Evolutionary conservation across 106 monocot species (phyloP).

Genomic region (Platanthera guangdongensis): DNA sequence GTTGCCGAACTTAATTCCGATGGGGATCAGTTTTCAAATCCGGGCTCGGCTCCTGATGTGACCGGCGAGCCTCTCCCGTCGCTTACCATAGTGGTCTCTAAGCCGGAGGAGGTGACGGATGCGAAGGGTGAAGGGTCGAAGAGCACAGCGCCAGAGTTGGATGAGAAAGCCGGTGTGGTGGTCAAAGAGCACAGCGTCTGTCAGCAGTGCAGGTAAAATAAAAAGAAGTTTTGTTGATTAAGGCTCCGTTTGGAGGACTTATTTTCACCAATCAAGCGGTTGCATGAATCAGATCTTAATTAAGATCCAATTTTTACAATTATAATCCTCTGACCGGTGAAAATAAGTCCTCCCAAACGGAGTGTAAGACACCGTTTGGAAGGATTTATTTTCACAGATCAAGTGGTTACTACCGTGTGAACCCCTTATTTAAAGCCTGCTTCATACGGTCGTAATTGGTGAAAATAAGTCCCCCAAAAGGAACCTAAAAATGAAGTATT

Average conservation of each 20-base stretch:
- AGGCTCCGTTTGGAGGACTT: no score
- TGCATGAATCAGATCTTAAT: no score
- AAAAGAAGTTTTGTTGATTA: neutral
- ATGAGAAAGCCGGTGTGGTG: neutral
- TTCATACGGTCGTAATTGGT: no score
- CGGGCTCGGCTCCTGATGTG: neutral
- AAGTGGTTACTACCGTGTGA: no score
- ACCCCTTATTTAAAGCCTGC: no score
- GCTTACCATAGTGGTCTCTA: slow-evolving; percentile 5
- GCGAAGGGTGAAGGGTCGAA: slow-evolving; percentile 6
- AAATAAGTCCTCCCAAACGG: no score
- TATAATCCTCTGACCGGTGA: no score
- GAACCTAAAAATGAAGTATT: neutral
- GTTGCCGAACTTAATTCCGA: neutral
- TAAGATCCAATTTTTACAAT: no score
- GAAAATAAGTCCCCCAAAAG: no score
- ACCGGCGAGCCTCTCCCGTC: neutral
- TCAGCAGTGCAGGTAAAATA: slow-evolving; percentile 25
- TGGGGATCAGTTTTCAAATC: neutral
- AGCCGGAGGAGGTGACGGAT: slow-evolving; percentile 9
- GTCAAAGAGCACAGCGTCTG: slow-evolving; percentile 16
- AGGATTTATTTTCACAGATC: no score
- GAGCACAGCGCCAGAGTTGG: neutral
- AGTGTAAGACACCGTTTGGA: no score
- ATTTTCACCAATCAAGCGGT: no score